phyloP scores from a whole-genome alignment of 345 rosid genomes.

The Hibiscus syriacus region DNA sequence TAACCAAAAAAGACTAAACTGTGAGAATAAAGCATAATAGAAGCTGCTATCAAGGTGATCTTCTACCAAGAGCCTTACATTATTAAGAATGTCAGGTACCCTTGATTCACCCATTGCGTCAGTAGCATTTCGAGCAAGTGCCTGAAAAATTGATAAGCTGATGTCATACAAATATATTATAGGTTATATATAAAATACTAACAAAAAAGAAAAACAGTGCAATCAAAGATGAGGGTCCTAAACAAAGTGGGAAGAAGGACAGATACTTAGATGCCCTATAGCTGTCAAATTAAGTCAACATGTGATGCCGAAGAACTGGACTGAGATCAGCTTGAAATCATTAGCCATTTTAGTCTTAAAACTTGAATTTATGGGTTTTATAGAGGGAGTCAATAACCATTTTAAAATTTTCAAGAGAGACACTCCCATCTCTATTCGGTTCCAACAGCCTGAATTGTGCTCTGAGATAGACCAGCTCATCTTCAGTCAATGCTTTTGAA shows the following conservation, averaged over 20 bases:
- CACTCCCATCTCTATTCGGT: conserved; percentile 66
- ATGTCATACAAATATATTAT: not conserved
- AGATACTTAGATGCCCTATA: not conserved
- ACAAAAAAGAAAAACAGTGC: not conserved
- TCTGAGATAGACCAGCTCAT: conserved; percentile 70
- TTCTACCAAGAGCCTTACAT: conserved; percentile 23
- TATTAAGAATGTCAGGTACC: conserved; percentile 49
- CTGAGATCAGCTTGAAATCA: not conserved
- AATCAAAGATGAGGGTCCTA: not conserved
- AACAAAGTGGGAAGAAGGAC: not conserved
- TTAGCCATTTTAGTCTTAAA: not conserved
- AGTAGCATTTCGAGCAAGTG: conserved; percentile 45
- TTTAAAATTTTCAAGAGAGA: conserved; percentile 64
- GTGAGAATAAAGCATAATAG: not conserved
- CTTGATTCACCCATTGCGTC: conserved; percentile 73
- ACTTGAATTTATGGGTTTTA: conserved; percentile 1
- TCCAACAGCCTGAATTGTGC: conserved; percentile 58
- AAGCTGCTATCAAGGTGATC: not conserved
- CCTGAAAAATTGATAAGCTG: conserved; percentile 31
- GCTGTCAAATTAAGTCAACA: not conserved
- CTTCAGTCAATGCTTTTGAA: conserved; percentile 65
- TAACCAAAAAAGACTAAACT: not conserved
- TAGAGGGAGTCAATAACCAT: conserved; percentile 36
- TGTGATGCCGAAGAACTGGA: not conserved
- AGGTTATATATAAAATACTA: no score